Base-by-base conservation (phyloP, 805 yeast genomes). In the Candida hungchunana region DNA sequence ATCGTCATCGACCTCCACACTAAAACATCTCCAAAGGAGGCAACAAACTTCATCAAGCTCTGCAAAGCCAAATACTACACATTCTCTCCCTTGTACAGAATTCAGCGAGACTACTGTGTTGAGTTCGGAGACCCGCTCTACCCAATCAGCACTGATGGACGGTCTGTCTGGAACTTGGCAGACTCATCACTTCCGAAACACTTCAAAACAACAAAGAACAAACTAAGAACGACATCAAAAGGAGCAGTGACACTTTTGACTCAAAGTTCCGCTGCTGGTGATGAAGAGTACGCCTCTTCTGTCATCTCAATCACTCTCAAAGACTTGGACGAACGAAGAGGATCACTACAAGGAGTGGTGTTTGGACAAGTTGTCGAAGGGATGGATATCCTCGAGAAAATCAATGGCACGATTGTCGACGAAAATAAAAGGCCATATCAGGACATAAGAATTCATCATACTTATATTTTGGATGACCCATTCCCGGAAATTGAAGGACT, bases 341-440 rank as follows among this genome's bases (percentile, higher is more conserved):
- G 44, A 0, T 22, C 41, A 8, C 31, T 42, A 4, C 40, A 49
- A 16, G 39, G 43, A 1, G 47, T 58, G 0, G 60, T 64, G 2
- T 73, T 78, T 63, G 85, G 80, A 0, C 54, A 58, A 20, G 69
- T 78, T 0, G 62, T 55, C 2, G 83, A 77, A 47, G 82, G 77
- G 0, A 64, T 69, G 24, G 62, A 62, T 0, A 53, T 67, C 0
- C 50, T 79, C 31, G 67, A 70, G n/a, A 51, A 47, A 21, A 61
- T 79, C 27, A 75, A 70, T 43, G 41, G 42, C 0, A 34, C 67
- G 0, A 41, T 58, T 3, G 48, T 64, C 3, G 81, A 75, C 46
- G 58, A 55, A 3, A 34, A 50, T 3, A 42, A 56, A 12, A 48
- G 71, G 15, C 77, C 79, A 12, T 46, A 69, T 21, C 61, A 59